Percentiles rank a stretch among this genome's conserved stretches.
Conservation (phyloP, 75 land plant genomes). For the Cupressus sempervirens region DNA sequence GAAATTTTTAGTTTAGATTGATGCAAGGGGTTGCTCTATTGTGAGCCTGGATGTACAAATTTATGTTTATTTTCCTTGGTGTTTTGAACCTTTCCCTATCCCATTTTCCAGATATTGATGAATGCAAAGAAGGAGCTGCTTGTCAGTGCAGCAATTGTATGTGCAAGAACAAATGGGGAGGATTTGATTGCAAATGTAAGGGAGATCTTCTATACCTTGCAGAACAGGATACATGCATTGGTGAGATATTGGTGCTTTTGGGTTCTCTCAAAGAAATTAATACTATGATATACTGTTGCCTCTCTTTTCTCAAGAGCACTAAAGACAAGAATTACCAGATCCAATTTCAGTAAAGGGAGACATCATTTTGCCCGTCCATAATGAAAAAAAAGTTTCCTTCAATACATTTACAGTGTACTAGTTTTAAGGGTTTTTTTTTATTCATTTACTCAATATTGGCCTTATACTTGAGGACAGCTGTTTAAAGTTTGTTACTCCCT, state of each 20-base stretch:
- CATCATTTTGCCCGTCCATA: background rate
- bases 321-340: background rate
- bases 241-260: constrained; percentile 17
- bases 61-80: background rate
- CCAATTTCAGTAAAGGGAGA: background rate
- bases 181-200: constrained; percentile 47
- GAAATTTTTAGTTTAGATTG: background rate
- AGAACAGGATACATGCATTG: constrained; percentile 59
- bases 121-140: constrained; percentile 40
- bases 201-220: constrained; percentile 47
- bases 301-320: background rate
- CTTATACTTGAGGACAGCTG: background rate
- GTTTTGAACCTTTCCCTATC: background rate
- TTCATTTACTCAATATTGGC: background rate
- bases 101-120: constrained; percentile 37
- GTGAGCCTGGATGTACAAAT: background rate
- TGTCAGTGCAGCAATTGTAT: constrained; percentile 43
- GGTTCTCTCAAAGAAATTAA: background rate
- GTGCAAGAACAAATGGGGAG: constrained; percentile 61
- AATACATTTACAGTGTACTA: too few relatives aligned
- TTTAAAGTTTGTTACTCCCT: background rate
- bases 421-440: background rate
- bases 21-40: background rate
- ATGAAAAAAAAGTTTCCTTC: background rate
- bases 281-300: background rate